Conservation (phyloP, 1,139 yeast genomes). For the Pichia sp. region DNA sequence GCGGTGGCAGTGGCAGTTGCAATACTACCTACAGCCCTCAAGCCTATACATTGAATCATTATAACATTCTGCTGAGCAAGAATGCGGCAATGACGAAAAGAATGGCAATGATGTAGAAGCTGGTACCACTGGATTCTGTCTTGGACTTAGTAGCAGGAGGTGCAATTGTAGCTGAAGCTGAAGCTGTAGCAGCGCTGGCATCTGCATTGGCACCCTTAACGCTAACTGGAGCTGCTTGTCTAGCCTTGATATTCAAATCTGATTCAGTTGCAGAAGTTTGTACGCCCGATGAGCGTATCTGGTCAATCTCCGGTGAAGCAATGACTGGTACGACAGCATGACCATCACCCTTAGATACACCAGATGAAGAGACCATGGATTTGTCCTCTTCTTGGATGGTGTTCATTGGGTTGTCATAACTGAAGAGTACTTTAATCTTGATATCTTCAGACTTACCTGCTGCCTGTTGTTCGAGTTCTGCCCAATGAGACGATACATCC, state of each 20-base stretch:
- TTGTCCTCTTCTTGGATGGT: constrained; percentile 23
- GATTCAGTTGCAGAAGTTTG: neutral
- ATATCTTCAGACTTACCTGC: constrained; percentile 59
- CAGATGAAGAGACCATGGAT: constrained; percentile 1
- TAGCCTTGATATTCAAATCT: neutral
- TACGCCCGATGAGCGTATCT: too few relatives aligned
- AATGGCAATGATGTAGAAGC: constrained; percentile 18
- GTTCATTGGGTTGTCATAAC: constrained; percentile 25
- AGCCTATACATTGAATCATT: too few relatives aligned
- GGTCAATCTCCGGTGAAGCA: too few relatives aligned
- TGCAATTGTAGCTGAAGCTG: constrained; percentile 3
- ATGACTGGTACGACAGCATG: too few relatives aligned
- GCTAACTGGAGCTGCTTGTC: neutral
- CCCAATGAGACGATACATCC: constrained; percentile 66
- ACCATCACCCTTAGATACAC: too few relatives aligned
- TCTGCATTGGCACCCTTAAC: neutral
- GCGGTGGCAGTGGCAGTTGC: too few relatives aligned
- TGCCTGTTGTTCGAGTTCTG: constrained; percentile 55
- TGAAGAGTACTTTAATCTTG: constrained; percentile 73
- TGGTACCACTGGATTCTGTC: constrained; percentile 10
- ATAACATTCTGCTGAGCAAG: constrained; percentile 16
- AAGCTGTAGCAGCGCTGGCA: too few relatives aligned
- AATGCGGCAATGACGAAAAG: constrained; percentile 20
- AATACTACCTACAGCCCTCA: too few relatives aligned
- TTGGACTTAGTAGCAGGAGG: constrained; percentile 12